Percentiles rank a stretch among this genome's conserved stretches.
Evolutionary conservation across 164 flowering plant genomes (phyloP).

Genomic region (Aristolochia contorta): DNA sequence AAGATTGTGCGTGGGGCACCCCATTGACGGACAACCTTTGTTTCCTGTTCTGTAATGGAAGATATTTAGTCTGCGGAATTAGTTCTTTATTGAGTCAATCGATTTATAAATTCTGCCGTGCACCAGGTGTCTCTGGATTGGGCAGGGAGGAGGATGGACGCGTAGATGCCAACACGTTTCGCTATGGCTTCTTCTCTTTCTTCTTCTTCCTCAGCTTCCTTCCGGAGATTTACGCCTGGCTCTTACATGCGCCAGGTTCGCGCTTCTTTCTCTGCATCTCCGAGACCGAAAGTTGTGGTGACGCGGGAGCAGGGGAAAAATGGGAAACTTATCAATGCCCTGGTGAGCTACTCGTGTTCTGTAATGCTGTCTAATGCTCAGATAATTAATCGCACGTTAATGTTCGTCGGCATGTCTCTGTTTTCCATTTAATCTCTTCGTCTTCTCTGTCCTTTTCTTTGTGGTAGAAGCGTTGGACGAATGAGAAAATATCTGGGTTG

Average conservation of each 20-base stretch:
- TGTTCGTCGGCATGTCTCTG: neutral
- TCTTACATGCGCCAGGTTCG: neutral
- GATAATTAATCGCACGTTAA: no score
- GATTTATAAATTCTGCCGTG: no score
- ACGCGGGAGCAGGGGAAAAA: slow-evolving; percentile 93
- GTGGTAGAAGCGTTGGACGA: no score
- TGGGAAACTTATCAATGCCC: slow-evolving; percentile 62
- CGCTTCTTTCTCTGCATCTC: neutral
- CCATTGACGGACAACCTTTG: no score
- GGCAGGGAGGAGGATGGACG: neutral
- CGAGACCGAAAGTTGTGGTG: slow-evolving; percentile 50
- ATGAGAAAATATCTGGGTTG: neutral
- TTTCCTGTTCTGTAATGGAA: no score
- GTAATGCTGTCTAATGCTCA: no score
- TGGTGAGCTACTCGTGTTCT: slow-evolving; percentile 30
- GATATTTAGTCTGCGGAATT: no score
- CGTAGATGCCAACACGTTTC: slow-evolving; percentile 6
- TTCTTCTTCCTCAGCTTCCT: slow-evolving; percentile 3
- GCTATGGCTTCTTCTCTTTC: slow-evolving; percentile 5
- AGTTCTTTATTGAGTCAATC: no score
- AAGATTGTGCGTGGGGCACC: no score
- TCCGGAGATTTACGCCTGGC: neutral
- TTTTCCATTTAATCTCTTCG: neutral
- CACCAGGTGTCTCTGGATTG: no score
- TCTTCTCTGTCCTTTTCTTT: neutral